A percentile compares a stretch with the other conserved stretches of the same genome.
These are phyloP conservation scores for Elaphomyces granulatus DNA, from an alignment of 495 filamentous ascomycete species.

Conservation along the genomic window DNA sequence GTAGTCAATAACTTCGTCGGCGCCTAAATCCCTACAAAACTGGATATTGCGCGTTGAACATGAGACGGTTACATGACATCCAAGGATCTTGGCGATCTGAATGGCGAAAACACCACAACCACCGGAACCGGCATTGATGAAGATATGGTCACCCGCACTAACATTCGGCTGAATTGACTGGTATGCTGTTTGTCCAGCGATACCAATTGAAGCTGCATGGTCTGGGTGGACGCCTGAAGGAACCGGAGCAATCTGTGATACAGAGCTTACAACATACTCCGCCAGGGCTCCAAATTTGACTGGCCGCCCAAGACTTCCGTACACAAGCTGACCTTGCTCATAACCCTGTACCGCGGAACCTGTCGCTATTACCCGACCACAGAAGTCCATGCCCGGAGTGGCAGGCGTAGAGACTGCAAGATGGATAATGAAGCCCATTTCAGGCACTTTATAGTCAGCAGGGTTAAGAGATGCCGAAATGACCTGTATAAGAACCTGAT, in stretches of 20 bases:
- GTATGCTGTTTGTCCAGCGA: constrained; percentile 44
- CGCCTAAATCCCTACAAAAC: constrained; percentile 43
- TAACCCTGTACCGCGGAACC: constrained; percentile 22
- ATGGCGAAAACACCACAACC: constrained; percentile 47
- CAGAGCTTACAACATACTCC: constrained; percentile 33
- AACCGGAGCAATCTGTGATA: constrained; percentile 16
- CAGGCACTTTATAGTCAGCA: constrained; percentile 54
- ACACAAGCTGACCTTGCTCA: constrained; percentile 40
- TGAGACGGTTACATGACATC: constrained; percentile 44
- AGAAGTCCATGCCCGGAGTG: constrained; percentile 49
- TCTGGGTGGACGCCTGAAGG: constrained; percentile 38
- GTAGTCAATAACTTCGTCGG: constrained; percentile 59
- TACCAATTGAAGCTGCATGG: constrained; percentile 37
- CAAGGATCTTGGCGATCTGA: constrained; percentile 51
- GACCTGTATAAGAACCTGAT: constrained; percentile 43
- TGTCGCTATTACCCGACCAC: constrained; percentile 40
- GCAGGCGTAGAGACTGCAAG: constrained; percentile 33
- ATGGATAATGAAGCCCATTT: constrained; percentile 30
- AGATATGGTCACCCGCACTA: constrained; percentile 39
- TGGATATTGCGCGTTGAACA: constrained; percentile 46
- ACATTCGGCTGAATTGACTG: constrained; percentile 43
- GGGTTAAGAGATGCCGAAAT: constrained; percentile 47
- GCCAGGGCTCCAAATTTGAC: constrained; percentile 36
- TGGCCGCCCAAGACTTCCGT: constrained; percentile 30
- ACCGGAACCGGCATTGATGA: constrained; percentile 55